Base-by-base conservation (phyloP, 2,329 filamentous ascomycete genomes). In the Pyrenochaeta sp. region DNA sequence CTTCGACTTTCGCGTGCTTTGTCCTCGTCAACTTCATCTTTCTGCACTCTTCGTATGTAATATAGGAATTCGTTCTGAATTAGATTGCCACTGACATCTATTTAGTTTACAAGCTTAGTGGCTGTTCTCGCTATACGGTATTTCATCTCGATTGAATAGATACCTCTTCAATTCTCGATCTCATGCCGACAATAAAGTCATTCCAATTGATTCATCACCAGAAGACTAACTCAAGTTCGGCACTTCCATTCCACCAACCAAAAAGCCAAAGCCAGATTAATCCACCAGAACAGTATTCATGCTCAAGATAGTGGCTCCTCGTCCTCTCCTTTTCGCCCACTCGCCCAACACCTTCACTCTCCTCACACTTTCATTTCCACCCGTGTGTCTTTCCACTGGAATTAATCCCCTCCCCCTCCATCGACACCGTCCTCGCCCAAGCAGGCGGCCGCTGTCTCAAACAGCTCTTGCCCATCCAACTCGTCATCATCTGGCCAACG, bases 1-100 rank as follows among this genome's bases (percentile, higher is more conserved):
- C 45, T 28, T 37, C 42, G 50, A 45, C 46, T 51, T 40, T 59
- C 54, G 60, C 60, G 62, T 64, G 62, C 59, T 58, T 36, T 22
- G n/a, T 39, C 13, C 6, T 39, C 12, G 13, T 19, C 12, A 15
- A 19, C 12, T 39, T 8, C n/a, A 39, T 8, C 5, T 39, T 15
- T 15, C 13, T 39, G 28, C 28, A 30, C 28, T 30, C 28, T 30
- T 30, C 28, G 5, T 30, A 30, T 30, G 28, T 1, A 1, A 30
- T 30, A 30, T 30, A 30, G 9, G 28, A 30, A 30, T 19, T 19
- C 19, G 19, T 1, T 19, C 19, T 19, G 19, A 19, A 19, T 19
- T 19, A 19, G 19, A 19, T 19, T 1, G 19, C 19, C 19, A 19
- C 1, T 19, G 19, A 19, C 19, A 19, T 19, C 19, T 19, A 19